Percentiles rank a stretch among this genome's conserved stretches.
phyloP scores from a whole-genome alignment of 352 stramenopile species.

The Phytophthora pinifolia region DNA sequence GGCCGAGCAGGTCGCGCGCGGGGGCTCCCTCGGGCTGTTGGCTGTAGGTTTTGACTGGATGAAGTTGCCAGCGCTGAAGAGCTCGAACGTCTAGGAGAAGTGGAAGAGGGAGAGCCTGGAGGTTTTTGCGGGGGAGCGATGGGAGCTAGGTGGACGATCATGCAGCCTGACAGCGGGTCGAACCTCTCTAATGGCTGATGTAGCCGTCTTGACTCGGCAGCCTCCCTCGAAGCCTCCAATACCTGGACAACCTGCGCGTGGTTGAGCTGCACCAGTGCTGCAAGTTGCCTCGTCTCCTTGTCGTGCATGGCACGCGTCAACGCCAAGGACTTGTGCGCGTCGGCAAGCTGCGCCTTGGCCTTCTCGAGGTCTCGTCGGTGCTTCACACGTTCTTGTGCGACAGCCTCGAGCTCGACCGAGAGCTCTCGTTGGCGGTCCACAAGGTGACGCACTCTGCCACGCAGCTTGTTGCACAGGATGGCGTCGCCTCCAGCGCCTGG shows the following conservation, averaged over 20 bases:
- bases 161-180: constrained; percentile 46
- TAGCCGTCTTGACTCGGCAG: background rate
- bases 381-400: constrained; percentile 36
- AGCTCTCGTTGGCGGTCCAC: constrained; percentile 25
- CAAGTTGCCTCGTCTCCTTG: constrained; percentile 66
- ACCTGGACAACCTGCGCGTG: constrained; percentile 43
- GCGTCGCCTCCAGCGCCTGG: constrained; percentile 44
- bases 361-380: constrained; percentile 39
- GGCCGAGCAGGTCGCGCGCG: constrained; percentile 15
- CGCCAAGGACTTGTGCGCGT: constrained; percentile 34
- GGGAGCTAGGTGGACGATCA: constrained; percentile 20
- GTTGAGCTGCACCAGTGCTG: constrained; percentile 41
- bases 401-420: constrained; percentile 19
- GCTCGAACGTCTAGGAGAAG: constrained; percentile 17
- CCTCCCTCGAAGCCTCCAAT: constrained; percentile 22
- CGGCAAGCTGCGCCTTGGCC: constrained; percentile 36
- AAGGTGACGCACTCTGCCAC: constrained; percentile 31
- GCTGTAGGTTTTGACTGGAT: background rate
- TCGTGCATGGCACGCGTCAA: constrained; percentile 70
- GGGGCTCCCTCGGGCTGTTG: background rate
- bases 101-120: constrained; percentile 6
- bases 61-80: constrained; percentile 9
- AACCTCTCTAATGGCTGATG: constrained; percentile 33
- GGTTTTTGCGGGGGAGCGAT: constrained; percentile 28
- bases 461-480: constrained; percentile 55